Base-by-base conservation (phyloP, 176 grass and related monocot genomes). In the Aegilops tauschii region DNA sequence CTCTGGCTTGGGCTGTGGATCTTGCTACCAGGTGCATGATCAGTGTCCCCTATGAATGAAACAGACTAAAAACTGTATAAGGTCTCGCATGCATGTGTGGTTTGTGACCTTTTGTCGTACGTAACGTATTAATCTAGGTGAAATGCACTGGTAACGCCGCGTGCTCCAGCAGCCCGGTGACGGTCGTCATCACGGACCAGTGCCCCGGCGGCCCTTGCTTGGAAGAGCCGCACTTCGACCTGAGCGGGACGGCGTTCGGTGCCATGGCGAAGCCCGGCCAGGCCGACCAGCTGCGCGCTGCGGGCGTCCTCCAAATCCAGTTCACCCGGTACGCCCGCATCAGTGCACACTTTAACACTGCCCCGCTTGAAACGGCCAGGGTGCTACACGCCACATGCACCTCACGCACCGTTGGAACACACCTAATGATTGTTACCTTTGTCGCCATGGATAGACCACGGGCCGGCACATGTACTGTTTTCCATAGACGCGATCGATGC, bases 201-300 rank as follows among this genome's bases (percentile, higher is more conserved):
- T 86, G 94, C 70, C 86, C 91, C 68, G 71, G 83, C 18, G 93
- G 93, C 8, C 20, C 61, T 8, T 95, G 88, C 72, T 70, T 89
- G 29, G 37, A 44, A 0, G 84, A 93, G 47, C 64, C 88, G 8
- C 94, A 95, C 69, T 95, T 95, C 80, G 94, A 95, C 87, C 64
- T 95, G 71, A 95, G 94, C 71, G 91, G 94, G 30, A 85, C 91
- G 31, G 89, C 91, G 12, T 95, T 95, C 39, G 94, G 94, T 1
- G 91, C 86, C 50, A 88, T 95, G 91, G 91, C 94, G 12, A 76
- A 78, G 16, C 40, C 89, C 2, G 87, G 86, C 44, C 80, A 87
- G 71, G 91, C 65, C 17, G 84, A 95, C 63, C 56, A 93, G 73
- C 91, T 95, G n/a, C 91, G 94, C 4, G 44, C 8, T 21, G 94